Evolutionary conservation across 306 rosid species (phyloP), one percentile per base, ranked within the genome.

Genomic region (Cyamopsis tetragonoloba): DNA sequence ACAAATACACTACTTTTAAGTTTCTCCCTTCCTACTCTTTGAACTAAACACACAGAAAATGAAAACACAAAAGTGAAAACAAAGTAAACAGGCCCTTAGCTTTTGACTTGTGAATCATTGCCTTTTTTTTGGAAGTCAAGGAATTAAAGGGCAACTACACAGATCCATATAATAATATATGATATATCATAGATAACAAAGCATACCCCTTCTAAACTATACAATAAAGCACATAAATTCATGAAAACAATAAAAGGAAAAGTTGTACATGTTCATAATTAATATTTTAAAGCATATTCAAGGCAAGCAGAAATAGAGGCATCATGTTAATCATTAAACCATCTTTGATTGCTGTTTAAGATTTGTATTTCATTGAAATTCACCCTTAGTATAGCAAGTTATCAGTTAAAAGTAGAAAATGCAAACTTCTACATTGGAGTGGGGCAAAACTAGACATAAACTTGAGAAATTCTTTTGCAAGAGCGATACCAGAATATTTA

Each of bases 21-120:
- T n/a, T n/a, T n/a, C n/a, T n/a, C n/a, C n/a, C n/a, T n/a, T n/a
- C n/a, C n/a, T n/a, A n/a, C n/a, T n/a, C n/a, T n/a, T n/a, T n/a
- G n/a, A n/a, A n/a, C n/a, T n/a, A n/a, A n/a, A n/a, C n/a, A n/a
- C n/a, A n/a, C 95, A 4, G 85, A 68, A 78, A 95, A 95, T 14
- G 96, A 61, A 85, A 90, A 90, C 37, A 88, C 99, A 88, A 80
- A 66, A 78, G 64, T 47, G 49, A 79, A 79, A 78, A 48, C 22
- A 54, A 77, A 64, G 7, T n/a, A n/a, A n/a, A n/a, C 73, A 19
- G 0, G 38, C 44, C 55, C 42, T 60, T 68, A 66, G 44, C 56
- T 20, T 73, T 26, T 28, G 6, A 27, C 9, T 35, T 72, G 13
- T 18, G 7, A 53, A 24, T 23, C 47, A 62, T n/a, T 18, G 12